These are phyloP conservation scores for Serendipita vermifera DNA, from an alignment of 768 basidiomycete genomes.

Conservation along the genomic window DNA sequence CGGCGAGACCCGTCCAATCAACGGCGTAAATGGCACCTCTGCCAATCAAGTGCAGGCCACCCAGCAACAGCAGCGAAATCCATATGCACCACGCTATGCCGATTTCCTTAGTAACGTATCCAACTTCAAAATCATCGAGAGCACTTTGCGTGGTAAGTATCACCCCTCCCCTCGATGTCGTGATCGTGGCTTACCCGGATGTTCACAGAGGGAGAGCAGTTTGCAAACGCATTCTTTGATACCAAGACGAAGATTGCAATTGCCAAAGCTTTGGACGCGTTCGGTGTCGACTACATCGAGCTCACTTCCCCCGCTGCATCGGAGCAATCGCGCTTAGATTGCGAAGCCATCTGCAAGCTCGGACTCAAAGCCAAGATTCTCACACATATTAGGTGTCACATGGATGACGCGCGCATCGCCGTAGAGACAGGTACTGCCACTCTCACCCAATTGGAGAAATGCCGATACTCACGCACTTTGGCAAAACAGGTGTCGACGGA, in stretches of 20 bases:
- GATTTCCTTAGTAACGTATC: conserved; percentile 88
- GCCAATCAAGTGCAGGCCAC: too few relatives aligned
- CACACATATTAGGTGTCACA: conserved; percentile 98
- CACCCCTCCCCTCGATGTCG: not conserved
- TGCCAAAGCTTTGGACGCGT: conserved; percentile 93
- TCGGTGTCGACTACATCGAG: conserved; percentile 99
- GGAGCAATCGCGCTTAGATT: conserved; percentile 85
- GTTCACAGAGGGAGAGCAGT: conserved; percentile 85
- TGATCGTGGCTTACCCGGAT: not conserved
- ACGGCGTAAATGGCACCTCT: not conserved
- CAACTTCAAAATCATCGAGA: conserved; percentile 95
- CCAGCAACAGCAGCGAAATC: conserved; percentile 51
- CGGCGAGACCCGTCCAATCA: conserved; percentile 2
- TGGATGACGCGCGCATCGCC: conserved; percentile 97
- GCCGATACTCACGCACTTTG: not conserved
- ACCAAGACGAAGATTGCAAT: conserved; percentile 99
- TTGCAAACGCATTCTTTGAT: conserved; percentile 99
- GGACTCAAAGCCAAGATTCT: conserved; percentile 93
- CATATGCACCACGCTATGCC: conserved; percentile 81
- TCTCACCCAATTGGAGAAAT: not conserved
- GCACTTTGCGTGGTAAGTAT: conserved; percentile 75
- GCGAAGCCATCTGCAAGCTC: conserved; percentile 98
- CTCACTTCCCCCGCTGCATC: conserved; percentile 97
- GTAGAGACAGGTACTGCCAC: conserved; percentile 76
- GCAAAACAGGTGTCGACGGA: conserved; percentile 74